phyloP scores from a whole-genome alignment of 1,284 basidiomycete genomes.

The Cutaneotrichosporon cyanovorans region DNA sequence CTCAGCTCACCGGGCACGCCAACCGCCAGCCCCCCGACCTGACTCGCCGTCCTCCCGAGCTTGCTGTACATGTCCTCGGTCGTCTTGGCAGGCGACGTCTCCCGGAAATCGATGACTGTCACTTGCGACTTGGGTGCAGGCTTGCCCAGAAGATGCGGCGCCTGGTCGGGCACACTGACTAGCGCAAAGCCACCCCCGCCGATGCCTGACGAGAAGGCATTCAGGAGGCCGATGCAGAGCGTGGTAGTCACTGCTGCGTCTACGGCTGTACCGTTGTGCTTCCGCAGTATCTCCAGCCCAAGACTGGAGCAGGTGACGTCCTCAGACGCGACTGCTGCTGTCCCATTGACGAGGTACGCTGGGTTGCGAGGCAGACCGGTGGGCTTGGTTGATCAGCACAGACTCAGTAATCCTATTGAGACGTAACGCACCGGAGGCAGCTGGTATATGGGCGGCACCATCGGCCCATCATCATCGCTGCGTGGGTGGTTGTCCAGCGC shows the following conservation, averaged over 20 bases:
- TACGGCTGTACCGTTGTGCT: slow-evolving; percentile 80
- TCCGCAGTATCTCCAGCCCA: slow-evolving; percentile 61
- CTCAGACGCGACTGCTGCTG: slow-evolving; percentile 80
- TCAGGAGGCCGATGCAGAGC: slow-evolving; percentile 76
- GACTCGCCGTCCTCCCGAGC: slow-evolving; percentile 64
- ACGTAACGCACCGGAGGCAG: slow-evolving; percentile 12
- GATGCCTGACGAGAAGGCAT: slow-evolving; percentile 78
- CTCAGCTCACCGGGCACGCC: slow-evolving; percentile 78
- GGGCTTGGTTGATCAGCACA: slow-evolving; percentile 23
- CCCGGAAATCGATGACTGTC: slow-evolving; percentile 78
- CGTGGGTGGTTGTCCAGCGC: background rate
- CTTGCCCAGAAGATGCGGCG: background rate
- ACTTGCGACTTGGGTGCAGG: slow-evolving; percentile 49
- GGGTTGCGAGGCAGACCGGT: slow-evolving; percentile 54
- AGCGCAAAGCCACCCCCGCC: slow-evolving; percentile 91
- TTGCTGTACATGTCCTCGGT: slow-evolving; percentile 66
- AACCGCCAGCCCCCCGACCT: slow-evolving; percentile 69
- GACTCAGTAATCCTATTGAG: background rate
- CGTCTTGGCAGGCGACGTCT: slow-evolving; percentile 67
- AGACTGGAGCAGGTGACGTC: slow-evolving; percentile 74
- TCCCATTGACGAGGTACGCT: slow-evolving; percentile 63
- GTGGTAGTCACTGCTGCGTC: slow-evolving; percentile 76
- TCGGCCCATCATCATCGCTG: slow-evolving; percentile 6
- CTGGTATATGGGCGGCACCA: slow-evolving; percentile 16
- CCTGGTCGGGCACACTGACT: slow-evolving; percentile 58